These are phyloP conservation scores for Pythium pectinolyticum DNA, from an alignment of 352 stramenopile genomes.

Conservation along the genomic window DNA sequence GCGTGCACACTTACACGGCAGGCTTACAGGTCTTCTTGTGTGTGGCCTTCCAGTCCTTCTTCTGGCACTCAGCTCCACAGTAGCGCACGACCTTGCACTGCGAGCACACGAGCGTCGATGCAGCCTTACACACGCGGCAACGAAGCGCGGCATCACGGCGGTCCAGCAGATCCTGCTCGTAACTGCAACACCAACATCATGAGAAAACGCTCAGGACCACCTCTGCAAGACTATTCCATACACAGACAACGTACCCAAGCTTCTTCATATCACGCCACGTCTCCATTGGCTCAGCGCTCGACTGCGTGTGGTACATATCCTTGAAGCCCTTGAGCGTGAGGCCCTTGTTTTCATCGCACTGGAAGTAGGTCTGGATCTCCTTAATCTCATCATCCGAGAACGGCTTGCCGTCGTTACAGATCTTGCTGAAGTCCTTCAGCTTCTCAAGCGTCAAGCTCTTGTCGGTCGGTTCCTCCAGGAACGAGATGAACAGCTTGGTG, in stretches of 20 bases:
- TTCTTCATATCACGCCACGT: slow-evolving; percentile 90
- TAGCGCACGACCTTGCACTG: slow-evolving; percentile 87
- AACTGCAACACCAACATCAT: too few species aligned
- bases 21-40: slow-evolving; percentile 89
- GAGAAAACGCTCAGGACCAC: too few species aligned
- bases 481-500: slow-evolving; percentile 85
- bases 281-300: slow-evolving; percentile 85
- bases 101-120: slow-evolving; percentile 79
- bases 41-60: slow-evolving; percentile 84
- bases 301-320: slow-evolving; percentile 92
- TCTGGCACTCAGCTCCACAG: slow-evolving; percentile 86
- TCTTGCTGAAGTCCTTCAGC: slow-evolving; percentile 88
- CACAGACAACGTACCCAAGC: slow-evolving; percentile 58
- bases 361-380: slow-evolving; percentile 91
- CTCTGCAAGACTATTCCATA: neutral
- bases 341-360: slow-evolving; percentile 90
- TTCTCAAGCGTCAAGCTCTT: slow-evolving; percentile 82
- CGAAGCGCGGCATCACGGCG: slow-evolving; percentile 67
- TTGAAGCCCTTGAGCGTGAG: slow-evolving; percentile 89
- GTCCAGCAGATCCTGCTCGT: slow-evolving; percentile 72
- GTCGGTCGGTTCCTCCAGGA: slow-evolving; percentile 77
- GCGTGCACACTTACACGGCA: slow-evolving; percentile 29
- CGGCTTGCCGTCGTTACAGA: slow-evolving; percentile 86
- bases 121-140: slow-evolving; percentile 81
- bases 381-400: slow-evolving; percentile 89